A percentile compares a stretch with the other conserved stretches of the same genome.
These are phyloP conservation scores for Gyrodon lividus DNA, from an alignment of 768 basidiomycete genomes.

Conservation along the genomic window DNA sequence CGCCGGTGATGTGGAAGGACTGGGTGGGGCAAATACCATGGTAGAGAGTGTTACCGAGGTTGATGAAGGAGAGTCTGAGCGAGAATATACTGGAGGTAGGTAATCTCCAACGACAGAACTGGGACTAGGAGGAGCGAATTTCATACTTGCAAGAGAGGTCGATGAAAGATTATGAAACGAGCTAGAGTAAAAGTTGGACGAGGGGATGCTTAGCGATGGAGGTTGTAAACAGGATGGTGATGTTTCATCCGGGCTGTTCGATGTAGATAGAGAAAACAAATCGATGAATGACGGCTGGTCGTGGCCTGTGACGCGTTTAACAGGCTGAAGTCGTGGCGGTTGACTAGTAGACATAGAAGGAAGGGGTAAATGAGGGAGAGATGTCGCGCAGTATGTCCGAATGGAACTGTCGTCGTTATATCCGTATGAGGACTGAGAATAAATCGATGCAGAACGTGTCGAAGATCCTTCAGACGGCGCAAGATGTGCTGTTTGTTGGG, in stretches of 20 bases:
- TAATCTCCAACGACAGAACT: slow-evolving; percentile 3
- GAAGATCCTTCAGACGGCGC: slow-evolving; percentile 11
- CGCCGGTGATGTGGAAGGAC: slow-evolving; percentile 11
- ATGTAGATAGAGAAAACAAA: slow-evolving; percentile 34
- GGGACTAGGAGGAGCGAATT: slow-evolving; percentile 30
- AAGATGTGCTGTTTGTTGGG: neutral
- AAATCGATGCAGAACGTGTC: slow-evolving; percentile 25
- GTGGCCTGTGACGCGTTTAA: slow-evolving; percentile 29
- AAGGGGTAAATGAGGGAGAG: slow-evolving; percentile 28
- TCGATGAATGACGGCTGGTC: slow-evolving; percentile 49
- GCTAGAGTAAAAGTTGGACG: slow-evolving; percentile 19
- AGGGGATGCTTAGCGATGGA: slow-evolving; percentile 19
- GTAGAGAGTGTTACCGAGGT: slow-evolving; percentile 25
- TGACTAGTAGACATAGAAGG: slow-evolving; percentile 20
- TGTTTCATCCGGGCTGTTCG: neutral
- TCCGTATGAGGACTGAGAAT: slow-evolving; percentile 29
- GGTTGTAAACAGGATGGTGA: slow-evolving; percentile 14
- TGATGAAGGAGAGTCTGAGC: slow-evolving; percentile 7
- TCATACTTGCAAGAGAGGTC: slow-evolving; percentile 31
- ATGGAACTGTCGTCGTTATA: slow-evolving; percentile 37
- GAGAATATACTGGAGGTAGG: slow-evolving; percentile 10
- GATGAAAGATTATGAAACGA: slow-evolving; percentile 18
- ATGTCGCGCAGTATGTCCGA: slow-evolving; percentile 38
- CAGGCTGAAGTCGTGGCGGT: slow-evolving; percentile 14
- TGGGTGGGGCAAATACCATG: slow-evolving; percentile 32